Evolutionary conservation across 2,329 filamentous ascomycete genomes (phyloP), one percentile per base, ranked within the genome.

Genomic region (Ophiostoma sp.): DNA sequence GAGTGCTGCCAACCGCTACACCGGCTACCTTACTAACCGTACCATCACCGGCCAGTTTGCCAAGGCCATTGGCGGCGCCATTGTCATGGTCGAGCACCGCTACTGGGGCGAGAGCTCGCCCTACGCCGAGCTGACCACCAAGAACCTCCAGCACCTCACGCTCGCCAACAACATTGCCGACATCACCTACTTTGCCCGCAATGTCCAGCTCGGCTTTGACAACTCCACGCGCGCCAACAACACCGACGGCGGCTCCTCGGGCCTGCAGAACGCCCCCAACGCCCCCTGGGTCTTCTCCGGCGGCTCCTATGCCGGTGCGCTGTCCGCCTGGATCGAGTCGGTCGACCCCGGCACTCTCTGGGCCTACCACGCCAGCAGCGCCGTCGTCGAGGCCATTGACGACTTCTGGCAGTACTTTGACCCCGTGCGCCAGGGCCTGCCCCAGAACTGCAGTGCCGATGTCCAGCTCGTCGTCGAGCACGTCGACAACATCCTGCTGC

Each of bases 401-500:
- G 79, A 82, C 65, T 83, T 85, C 72, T 86, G 82, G 82, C 78
- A 81, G 73, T 87, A 87, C 72, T 86, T 85, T 73, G 75, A 78
- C 8, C 84, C 84, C 0, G 77, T 86, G 4, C 80, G 81, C 69
- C 76, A 82, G 70, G 84, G 83, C 11, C 84, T 85, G 76, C 81
- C 84, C 0, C 72, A 78, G 74, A 87, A 87, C 76, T 87, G 85
- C 78, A 84, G 81, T 72, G 74, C 74, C 14, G 85, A 87, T 72
- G 75, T 87, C 36, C 74, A 76, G 27, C 74, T 78, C 2, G 83
- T 86, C n/a, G 78, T 86, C 67, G 76, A 82, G 18, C 76, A 86
- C 72, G 78, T 87, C 36, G 84, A 87, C 73, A 76, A 72, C 63
- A 78, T 81, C 41, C 76, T 80, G 16, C 72, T 76, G 62, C 76